Evolutionary conservation across 495 filamentous ascomycete species (phyloP), one percentile per base, ranked within the genome.

Genomic region (Penicillium paxilli): DNA sequence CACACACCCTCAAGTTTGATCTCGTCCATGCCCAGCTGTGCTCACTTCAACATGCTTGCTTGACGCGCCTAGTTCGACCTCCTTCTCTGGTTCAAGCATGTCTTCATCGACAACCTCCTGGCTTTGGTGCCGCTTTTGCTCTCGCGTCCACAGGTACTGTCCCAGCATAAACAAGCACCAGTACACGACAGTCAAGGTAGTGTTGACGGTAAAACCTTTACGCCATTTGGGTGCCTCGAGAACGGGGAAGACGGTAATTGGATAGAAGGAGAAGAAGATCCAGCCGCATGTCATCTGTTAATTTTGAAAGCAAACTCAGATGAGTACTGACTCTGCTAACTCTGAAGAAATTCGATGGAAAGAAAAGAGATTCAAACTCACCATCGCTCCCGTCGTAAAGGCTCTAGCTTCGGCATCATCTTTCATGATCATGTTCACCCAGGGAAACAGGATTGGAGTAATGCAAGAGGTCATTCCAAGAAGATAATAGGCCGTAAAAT

Each of bases 401-500:
- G 56, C 56, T 41, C 56, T 25, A 22, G 56, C 56, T 33, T 59
- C 56, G 8, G 56, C 52, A 26, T 59, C 56, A 17, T 59, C 56
- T 17, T 50, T 54, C 56, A 59, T 59, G 8, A 59, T 42, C 56
- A 59, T 59, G 16, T 59, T 59, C 0, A 59, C 51, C 56, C 56
- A 59, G 10, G 56, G 56, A 42, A 59, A 59, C 12, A 59, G 45
- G 33, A 59, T 59, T 9, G 56, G 56, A 42, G 56, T 59, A 35
- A 59, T 52, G 28, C 56, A 59, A 5, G 56, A 59, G 10, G 56
- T 59, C 45, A 59, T 54, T 12, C 56, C 56, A 9, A 59, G 25
- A 6, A 63, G 38, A 44, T 63, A 63, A 19, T 63, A 63, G 22
- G 60, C 60, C 16, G 60, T 55, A 17, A 59, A 63, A 24, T 63